Percentiles rank a stretch among this genome's conserved stretches.
Conservation (phyloP, 257 asterid species). For the Scutellaria galericulata region DNA sequence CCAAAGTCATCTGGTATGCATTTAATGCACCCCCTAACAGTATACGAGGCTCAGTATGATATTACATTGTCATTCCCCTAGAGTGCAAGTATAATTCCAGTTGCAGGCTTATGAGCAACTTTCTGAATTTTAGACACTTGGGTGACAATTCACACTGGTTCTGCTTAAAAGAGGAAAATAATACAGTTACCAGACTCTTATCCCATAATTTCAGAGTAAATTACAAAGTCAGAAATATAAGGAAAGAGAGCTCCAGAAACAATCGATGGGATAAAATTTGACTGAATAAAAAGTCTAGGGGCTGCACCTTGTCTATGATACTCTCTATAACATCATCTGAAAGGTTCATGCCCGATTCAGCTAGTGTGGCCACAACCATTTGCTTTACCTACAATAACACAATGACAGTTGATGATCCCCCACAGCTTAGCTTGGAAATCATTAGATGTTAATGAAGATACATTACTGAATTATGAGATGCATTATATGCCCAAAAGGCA, state of each 20-base stretch:
- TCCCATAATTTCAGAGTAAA: slow-evolving; percentile 15
- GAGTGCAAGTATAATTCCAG: neutral
- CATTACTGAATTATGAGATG: slow-evolving; percentile 13
- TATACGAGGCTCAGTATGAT: no score
- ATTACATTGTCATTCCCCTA: neutral
- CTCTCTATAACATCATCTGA: slow-evolving; percentile 86
- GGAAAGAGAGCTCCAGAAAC: slow-evolving; percentile 6
- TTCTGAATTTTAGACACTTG: neutral
- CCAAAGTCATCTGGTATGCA: slow-evolving; percentile 2
- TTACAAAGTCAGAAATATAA: slow-evolving; percentile 19
- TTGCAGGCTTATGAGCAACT: no score
- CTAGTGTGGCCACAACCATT: slow-evolving; percentile 97
- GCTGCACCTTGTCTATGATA: slow-evolving; percentile 73
- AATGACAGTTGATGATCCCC: slow-evolving; percentile 31
- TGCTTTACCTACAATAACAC: slow-evolving; percentile 71
- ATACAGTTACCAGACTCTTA: neutral
- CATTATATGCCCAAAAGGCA: neutral
- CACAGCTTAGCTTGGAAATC: slow-evolving; percentile 21
- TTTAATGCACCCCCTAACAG: neutral
- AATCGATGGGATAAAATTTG: slow-evolving; percentile 2
- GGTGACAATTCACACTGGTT: neutral
- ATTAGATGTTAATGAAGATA: slow-evolving; percentile 13
- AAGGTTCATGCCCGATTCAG: slow-evolving; percentile 95
- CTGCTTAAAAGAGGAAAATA: slow-evolving; percentile 21
- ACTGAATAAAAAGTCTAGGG: slow-evolving; percentile 13